phyloP scores from a whole-genome alignment of 139 green algal genomes.

The Ettlia oleoabundans region DNA sequence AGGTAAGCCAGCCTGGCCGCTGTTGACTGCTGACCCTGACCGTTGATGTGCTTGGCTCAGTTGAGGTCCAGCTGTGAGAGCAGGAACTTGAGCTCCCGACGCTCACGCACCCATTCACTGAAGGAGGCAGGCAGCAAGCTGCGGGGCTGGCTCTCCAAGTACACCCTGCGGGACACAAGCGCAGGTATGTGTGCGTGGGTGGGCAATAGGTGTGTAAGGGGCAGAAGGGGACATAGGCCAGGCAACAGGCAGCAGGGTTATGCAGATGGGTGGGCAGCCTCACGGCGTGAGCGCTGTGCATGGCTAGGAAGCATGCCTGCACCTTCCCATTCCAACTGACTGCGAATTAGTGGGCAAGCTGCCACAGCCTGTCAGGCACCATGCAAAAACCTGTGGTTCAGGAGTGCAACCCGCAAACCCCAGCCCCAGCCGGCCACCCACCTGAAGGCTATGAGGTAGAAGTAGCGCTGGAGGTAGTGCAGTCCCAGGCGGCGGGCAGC shows the following conservation, averaged over 20 bases:
- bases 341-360: too few species aligned
- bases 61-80: conserved; percentile 58
- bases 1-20: too few species aligned
- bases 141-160: not conserved
- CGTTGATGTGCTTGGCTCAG: too few species aligned
- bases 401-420: not conserved
- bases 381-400: not conserved
- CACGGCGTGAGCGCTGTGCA: too few species aligned
- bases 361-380: too few species aligned
- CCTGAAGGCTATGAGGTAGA: conserved; percentile 84
- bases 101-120: conserved; percentile 59
- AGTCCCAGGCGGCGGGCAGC: conserved; percentile 82
- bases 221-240: too few species aligned
- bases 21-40: too few species aligned
- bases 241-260: too few species aligned
- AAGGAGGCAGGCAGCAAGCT: conserved; percentile 45
- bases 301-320: too few species aligned
- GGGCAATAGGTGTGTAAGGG: not conserved
- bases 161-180: not conserved
- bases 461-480: conserved; percentile 94
- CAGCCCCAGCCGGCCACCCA: conserved; percentile 31
- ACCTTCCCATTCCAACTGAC: too few species aligned
- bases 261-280: too few species aligned
- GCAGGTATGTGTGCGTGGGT: not conserved
- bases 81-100: conserved; percentile 71